These are phyloP conservation scores for Phytopythium ostracodes DNA, from an alignment of 352 stramenopile genomes.

Conservation along the genomic window DNA sequence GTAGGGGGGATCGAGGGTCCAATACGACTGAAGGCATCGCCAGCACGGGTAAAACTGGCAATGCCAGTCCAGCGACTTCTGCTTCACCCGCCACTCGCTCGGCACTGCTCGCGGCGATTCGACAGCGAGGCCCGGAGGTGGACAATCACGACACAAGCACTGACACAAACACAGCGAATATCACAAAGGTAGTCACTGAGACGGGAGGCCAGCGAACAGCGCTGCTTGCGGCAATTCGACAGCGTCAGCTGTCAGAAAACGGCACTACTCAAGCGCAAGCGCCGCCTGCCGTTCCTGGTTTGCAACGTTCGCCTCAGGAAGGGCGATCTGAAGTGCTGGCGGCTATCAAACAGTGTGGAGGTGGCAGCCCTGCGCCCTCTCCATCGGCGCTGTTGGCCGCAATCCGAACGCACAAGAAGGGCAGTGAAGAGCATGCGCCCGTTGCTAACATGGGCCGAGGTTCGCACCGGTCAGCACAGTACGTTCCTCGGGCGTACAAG, in stretches of 20 bases:
- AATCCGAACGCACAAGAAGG: constrained; percentile 7
- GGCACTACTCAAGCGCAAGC: neutral
- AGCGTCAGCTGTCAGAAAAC: neutral
- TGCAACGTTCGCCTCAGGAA: neutral
- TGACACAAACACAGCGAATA: too few relatives aligned
- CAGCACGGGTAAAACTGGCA: neutral
- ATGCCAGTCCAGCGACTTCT: neutral
- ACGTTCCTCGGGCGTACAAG: constrained; percentile 40
- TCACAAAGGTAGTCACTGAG: neutral
- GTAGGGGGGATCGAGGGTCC: neutral
- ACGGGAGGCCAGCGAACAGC: neutral
- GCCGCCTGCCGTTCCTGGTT: neutral
- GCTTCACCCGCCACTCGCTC: neutral
- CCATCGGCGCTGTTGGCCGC: constrained; percentile 10
- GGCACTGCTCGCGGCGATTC: neutral
- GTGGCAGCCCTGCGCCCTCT: neutral
- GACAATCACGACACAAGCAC: neutral
- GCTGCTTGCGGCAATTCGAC: neutral
- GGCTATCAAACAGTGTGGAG: constrained; percentile 17
- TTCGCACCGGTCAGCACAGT: constrained; percentile 10
- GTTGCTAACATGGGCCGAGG: neutral
- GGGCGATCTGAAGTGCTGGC: neutral
- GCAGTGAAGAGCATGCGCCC: neutral
- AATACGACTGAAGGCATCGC: neutral
- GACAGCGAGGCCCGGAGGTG: neutral